Evolutionary conservation across 2,329 filamentous ascomycete species (phyloP).

Genomic region (Endoconidiophora laricicola): DNA sequence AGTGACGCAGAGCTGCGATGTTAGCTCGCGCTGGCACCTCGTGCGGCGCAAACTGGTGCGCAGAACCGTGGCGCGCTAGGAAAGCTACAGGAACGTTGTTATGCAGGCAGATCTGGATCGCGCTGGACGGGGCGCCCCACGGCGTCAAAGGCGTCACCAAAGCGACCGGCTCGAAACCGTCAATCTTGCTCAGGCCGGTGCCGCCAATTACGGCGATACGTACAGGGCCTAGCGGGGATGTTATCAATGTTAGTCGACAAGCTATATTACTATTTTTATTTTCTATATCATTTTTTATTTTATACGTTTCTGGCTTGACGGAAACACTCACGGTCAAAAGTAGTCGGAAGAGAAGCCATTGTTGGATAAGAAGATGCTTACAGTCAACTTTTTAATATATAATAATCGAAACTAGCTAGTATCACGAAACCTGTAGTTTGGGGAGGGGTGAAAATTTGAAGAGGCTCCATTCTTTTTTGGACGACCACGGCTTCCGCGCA

Average conservation of each 20-base stretch:
- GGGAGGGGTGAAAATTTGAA: slow-evolving; percentile 4
- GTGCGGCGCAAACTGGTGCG: slow-evolving; percentile 83
- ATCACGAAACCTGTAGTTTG: neutral
- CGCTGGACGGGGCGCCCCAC: slow-evolving; percentile 64
- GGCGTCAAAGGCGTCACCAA: slow-evolving; percentile 62
- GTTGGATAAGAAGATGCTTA: slow-evolving; percentile 11
- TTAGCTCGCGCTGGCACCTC: slow-evolving; percentile 93
- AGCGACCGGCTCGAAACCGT: slow-evolving; percentile 73
- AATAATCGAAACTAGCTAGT: neutral
- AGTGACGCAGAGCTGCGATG: slow-evolving; percentile 83
- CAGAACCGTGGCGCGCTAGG: slow-evolving; percentile 74
- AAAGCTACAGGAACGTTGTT: slow-evolving; percentile 72
- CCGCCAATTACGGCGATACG: slow-evolving; percentile 84
- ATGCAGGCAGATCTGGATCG: slow-evolving; percentile 80
- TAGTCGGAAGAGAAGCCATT: slow-evolving; percentile 39
- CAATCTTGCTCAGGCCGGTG: slow-evolving; percentile 76
- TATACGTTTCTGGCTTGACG: neutral
- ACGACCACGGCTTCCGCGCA: neutral
- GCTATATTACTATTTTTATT: neutral
- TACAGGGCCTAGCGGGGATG: slow-evolving; percentile 38
- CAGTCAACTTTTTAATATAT: neutral
- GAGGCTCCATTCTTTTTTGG: neutral
- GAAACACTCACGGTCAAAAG: slow-evolving; percentile 37
- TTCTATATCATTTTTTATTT: neutral
- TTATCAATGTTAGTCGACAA: slow-evolving; percentile 5